These are phyloP conservation scores for Gremmenia infestans DNA, from an alignment of 2,329 filamentous ascomycete species.

Conservation along the genomic window DNA sequence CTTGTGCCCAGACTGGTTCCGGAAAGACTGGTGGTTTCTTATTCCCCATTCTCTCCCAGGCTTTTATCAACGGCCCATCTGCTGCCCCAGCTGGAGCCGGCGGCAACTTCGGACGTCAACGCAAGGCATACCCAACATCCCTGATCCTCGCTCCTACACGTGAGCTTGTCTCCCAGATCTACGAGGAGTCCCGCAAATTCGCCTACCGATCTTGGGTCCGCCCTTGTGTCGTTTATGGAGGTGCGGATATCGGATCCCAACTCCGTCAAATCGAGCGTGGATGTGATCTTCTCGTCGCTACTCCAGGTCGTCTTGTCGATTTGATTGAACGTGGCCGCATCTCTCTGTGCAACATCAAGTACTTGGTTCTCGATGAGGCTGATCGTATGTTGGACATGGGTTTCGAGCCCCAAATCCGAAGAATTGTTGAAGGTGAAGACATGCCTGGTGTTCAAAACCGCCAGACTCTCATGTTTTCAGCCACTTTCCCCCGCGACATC, in stretches of 20 bases:
- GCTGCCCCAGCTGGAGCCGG: conserved; percentile 56
- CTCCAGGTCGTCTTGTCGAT: conserved; percentile 94
- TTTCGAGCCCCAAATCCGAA: conserved; percentile 99
- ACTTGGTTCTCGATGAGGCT: conserved; percentile 96
- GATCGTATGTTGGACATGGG: conserved; percentile 99
- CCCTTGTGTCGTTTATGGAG: conserved; percentile 97
- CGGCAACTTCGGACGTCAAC: conserved; percentile 81
- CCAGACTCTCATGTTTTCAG: conserved; percentile 99
- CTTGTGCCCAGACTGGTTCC: conserved; percentile 98
- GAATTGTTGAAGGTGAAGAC: conserved; percentile 96
- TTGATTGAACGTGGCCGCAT: conserved; percentile 98
- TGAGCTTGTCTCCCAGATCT: conserved; percentile 98
- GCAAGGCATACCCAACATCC: conserved; percentile 96
- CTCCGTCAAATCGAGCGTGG: conserved; percentile 97
- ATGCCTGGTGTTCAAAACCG: conserved; percentile 82
- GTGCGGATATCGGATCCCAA: conserved; percentile 97
- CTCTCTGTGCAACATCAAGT: conserved; percentile 97
- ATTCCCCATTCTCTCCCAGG: conserved; percentile 98
- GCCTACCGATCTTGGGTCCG: conserved; percentile 98
- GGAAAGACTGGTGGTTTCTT: conserved; percentile 99
- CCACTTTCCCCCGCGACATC: conserved; percentile 97
- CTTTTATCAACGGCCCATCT: conserved; percentile 84
- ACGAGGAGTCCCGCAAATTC: conserved; percentile 95
- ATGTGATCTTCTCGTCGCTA: conserved; percentile 94
- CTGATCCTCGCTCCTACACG: conserved; percentile 94